Evolutionary conservation across 192 early-diverging fungal species (phyloP), one percentile per base, ranked within the genome.

Genomic region (Gigaspora rosea): DNA sequence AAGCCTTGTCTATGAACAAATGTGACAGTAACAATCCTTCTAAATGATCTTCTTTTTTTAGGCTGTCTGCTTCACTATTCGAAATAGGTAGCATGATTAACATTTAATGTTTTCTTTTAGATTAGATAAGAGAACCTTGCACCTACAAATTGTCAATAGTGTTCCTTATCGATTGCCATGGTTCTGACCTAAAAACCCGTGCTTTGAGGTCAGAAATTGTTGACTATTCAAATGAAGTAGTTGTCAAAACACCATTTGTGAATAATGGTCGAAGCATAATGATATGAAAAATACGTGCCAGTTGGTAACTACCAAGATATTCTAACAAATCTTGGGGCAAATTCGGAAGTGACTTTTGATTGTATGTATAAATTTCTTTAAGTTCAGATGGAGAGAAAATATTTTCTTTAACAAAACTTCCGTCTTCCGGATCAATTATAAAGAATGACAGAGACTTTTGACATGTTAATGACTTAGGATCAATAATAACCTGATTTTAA

Each of bases 221-320:
- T 4, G 48, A 49, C 48, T 69, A 69, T 71, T 71, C 51, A 56
- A 71, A 71, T 71, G 51, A 71, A 56, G 51, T 15, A 35, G 2
- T 71, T 71, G 69, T 27, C 27, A 71, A 71, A 71, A 35, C 20
- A 51, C 57, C 8, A 71, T 71, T 71, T 56, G 16, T 71, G 12
- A 71, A 71, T 35, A 71, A 71, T 27, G 27, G 27, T 27, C 27
- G 27, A 27, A 27, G 69, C 33, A 71, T 56, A 71, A 50, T 71
- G 2, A 71, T 56, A 51, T 71, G 8, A 56, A 56, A 56, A 71
- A 71, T 71, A 71, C 69, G 11, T 56, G 11, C 32, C 69, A 71
- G 5, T 71, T 71, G 75, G 49, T 71, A 78, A 71, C 77, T 78
- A 71, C 69, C 22, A 71, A 78, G 69, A 78, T 78, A 78, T 71